Percentiles rank a stretch among this genome's conserved stretches.
phyloP scores from a whole-genome alignment of 306 rosid genomes.

The Cucurbita moschata region DNA sequence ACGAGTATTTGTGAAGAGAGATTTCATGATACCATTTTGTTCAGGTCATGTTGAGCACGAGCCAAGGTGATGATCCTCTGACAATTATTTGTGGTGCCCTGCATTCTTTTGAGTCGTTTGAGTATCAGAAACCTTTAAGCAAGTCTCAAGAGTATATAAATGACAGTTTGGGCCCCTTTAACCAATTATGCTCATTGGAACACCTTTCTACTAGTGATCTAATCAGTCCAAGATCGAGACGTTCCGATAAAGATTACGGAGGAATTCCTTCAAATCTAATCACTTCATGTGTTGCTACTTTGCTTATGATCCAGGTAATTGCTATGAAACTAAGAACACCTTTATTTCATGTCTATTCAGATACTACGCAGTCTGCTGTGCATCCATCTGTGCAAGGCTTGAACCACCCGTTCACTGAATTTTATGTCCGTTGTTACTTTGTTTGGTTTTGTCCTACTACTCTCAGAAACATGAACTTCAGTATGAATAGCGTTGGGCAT shows the following conservation, averaged over 20 bases:
- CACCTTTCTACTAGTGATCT: conserved; percentile 22
- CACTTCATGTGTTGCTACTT: conserved; percentile 66
- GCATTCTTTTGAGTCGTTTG: conserved; percentile 42
- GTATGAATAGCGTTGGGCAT: neutral
- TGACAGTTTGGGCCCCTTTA: conserved; percentile 27
- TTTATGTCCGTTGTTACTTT: neutral
- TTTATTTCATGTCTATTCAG: neutral
- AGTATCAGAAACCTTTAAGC: conserved; percentile 22
- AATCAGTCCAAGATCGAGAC: conserved; percentile 19
- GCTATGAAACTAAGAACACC: neutral
- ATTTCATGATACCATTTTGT: conserved; percentile 8
- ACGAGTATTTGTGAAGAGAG: neutral
- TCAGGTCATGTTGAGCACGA: conserved; percentile 56
- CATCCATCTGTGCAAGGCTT: neutral
- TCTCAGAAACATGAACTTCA: neutral
- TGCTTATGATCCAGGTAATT: conserved; percentile 84
- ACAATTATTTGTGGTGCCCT: conserved; percentile 46
- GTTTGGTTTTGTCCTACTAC: neutral
- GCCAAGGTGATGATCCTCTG: conserved; percentile 76
- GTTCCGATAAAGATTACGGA: conserved; percentile 35
- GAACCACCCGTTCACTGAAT: neutral
- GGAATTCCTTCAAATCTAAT: conserved; percentile 70
- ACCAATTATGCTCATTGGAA: conserved; percentile 26
- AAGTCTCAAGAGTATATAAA: conserved; percentile 46
- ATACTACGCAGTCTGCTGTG: neutral